Conservation (phyloP, 129 eudicot species). For the Chrysanthemum makinoi region DNA sequence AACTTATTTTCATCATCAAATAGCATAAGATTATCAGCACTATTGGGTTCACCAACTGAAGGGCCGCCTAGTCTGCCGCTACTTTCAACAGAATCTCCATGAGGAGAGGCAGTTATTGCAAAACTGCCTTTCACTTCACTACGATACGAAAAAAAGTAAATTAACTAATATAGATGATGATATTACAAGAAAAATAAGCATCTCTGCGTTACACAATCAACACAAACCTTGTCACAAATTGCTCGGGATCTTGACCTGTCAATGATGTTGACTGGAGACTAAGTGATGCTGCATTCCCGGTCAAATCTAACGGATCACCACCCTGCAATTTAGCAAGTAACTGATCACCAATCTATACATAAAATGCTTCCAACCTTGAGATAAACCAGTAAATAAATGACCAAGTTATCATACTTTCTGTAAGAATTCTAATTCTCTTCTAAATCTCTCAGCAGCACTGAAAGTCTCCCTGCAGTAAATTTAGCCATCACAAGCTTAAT, state of each 20-base stretch:
- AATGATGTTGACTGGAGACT: conserved; percentile 91
- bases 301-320: conserved; percentile 86
- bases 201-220: background rate
- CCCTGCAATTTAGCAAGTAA: conserved; percentile 53
- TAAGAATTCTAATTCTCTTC: conserved; percentile 90
- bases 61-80: conserved; percentile 73
- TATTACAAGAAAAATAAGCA: background rate
- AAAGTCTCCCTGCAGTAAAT: conserved; percentile 62
- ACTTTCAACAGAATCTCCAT: conserved; percentile 96
- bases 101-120: conserved; percentile 77
- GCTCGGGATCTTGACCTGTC: conserved; percentile 66
- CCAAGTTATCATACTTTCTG: conserved; percentile 59
- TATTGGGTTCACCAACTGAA: conserved; percentile 69
- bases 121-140: conserved; percentile 97
- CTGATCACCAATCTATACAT: conserved; percentile 18
- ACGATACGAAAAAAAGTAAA: conserved; percentile 8
- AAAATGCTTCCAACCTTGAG: conserved; percentile 3
- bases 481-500: conserved; percentile 12
- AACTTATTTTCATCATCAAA: conserved; percentile 74
- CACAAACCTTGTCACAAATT: conserved; percentile 66
- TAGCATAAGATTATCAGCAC: conserved; percentile 92
- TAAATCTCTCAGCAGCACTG: conserved; percentile 61
- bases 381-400: background rate
- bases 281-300: conserved; percentile 55
- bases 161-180: background rate